Percentiles rank a stretch among this genome's conserved stretches.
Evolutionary conservation across 1,139 yeast genomes (phyloP).

Genomic region (Zygosaccharomyces pseudobailii): DNA sequence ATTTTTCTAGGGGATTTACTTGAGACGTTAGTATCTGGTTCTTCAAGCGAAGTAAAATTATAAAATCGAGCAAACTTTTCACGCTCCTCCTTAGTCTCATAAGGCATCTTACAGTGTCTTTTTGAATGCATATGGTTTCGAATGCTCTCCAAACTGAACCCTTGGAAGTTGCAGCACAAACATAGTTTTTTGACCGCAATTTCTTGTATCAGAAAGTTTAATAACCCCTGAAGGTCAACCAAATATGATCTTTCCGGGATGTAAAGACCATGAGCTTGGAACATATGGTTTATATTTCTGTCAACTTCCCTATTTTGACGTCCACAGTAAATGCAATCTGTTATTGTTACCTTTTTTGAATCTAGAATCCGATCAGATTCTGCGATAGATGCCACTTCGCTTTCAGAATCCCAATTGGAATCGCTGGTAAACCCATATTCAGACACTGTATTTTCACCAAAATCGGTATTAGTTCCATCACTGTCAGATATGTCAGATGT

Average conservation of each 20-base stretch:
- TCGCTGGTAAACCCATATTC: slow-evolving; percentile 45
- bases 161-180: slow-evolving; percentile 77
- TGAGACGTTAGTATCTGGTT: slow-evolving; percentile 20
- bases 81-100: slow-evolving; percentile 77
- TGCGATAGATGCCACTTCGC: slow-evolving; percentile 25
- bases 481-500: slow-evolving; percentile 54
- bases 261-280: slow-evolving; percentile 70
- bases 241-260: slow-evolving; percentile 77
- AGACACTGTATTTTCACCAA: slow-evolving; percentile 47
- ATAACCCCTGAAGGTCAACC: slow-evolving; percentile 63
- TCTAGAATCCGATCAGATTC: slow-evolving; percentile 26
- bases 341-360: slow-evolving; percentile 9
- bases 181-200: slow-evolving; percentile 85
- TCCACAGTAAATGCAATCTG: slow-evolving; percentile 42
- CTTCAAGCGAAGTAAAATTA: slow-evolving; percentile 72
- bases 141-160: slow-evolving; percentile 75
- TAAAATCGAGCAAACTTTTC: slow-evolving; percentile 77
- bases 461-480: slow-evolving; percentile 35
- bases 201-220: slow-evolving; percentile 72
- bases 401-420: slow-evolving; percentile 39
- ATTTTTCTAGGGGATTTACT: slow-evolving; percentile 28
- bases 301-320: slow-evolving; percentile 43
- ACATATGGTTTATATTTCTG: slow-evolving; percentile 73
- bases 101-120: slow-evolving; percentile 85
- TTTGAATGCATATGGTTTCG: slow-evolving; percentile 86